phyloP scores from a whole-genome alignment of 208 protist species.

The Entamoeba moshkovskii region DNA sequence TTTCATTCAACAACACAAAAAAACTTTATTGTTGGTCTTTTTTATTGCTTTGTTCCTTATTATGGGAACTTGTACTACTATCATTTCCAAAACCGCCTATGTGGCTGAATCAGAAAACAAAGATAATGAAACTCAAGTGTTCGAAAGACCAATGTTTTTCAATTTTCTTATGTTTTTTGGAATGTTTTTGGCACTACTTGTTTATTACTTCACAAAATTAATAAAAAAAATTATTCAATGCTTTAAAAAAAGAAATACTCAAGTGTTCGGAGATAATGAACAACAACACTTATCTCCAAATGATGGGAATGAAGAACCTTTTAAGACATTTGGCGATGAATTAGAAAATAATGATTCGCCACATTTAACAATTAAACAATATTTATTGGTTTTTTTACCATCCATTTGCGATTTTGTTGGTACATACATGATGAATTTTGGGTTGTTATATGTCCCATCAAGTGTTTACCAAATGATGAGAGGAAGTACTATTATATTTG shows the following conservation, averaged over 20 bases:
- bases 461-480: constrained; percentile 73
- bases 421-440: constrained; percentile 61
- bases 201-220: background rate
- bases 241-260: background rate
- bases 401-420: constrained; percentile 55
- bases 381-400: constrained; percentile 11
- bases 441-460: constrained; percentile 61
- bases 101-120: background rate
- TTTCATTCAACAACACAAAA: background rate
- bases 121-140: background rate
- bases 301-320: background rate
- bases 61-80: background rate
- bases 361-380: background rate
- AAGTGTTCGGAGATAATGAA: background rate
- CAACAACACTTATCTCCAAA: background rate
- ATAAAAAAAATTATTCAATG: background rate
- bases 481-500: constrained; percentile 65
- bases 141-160: background rate
- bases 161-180: background rate
- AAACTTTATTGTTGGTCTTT: background rate
- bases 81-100: background rate
- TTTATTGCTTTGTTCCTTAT: background rate
- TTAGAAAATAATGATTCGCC: background rate
- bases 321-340: background rate
- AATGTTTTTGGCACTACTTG: background rate